Percentiles rank a stretch among this genome's conserved stretches.
These are phyloP conservation scores for Suillus plorans DNA, from an alignment of 768 basidiomycete species.

Conservation along the genomic window DNA sequence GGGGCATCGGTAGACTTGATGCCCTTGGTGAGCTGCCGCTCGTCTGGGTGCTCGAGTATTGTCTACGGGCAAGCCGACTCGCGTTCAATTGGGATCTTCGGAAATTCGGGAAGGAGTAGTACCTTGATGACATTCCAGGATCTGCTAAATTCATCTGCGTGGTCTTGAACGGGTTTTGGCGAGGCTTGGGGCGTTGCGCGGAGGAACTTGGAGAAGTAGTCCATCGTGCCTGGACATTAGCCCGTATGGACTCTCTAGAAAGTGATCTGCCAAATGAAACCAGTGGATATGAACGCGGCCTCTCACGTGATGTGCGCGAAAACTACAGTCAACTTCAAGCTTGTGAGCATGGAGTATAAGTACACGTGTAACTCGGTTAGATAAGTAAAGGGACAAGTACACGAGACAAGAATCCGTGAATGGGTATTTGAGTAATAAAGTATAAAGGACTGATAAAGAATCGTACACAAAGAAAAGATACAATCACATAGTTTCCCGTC, in stretches of 20 bases:
- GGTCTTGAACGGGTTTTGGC: slow-evolving; percentile 58
- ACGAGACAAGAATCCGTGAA: background rate
- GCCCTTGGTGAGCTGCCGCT: slow-evolving; percentile 80
- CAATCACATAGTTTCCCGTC: background rate
- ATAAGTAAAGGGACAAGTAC: background rate
- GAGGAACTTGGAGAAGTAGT: slow-evolving; percentile 86
- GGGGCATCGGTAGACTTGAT: slow-evolving; percentile 84
- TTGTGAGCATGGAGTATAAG: background rate
- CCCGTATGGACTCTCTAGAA: background rate
- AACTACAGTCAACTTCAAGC: too few relatives aligned
- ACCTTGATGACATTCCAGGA: slow-evolving; percentile 81
- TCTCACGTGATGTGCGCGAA: slow-evolving; percentile 6
- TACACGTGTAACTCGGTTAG: background rate
- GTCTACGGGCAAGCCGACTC: slow-evolving; percentile 43
- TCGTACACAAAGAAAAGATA: background rate
- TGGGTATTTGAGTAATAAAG: background rate
- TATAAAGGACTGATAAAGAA: background rate
- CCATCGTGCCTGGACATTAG: slow-evolving; percentile 44
- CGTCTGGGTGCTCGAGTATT: slow-evolving; percentile 85
- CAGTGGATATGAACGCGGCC: background rate
- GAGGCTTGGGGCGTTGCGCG: slow-evolving; percentile 39
- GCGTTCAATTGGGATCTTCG: slow-evolving; percentile 9
- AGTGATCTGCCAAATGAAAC: background rate
- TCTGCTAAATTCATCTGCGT: slow-evolving; percentile 68
- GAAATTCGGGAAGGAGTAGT: slow-evolving; percentile 5